These are phyloP conservation scores for Curvularia sp. DNA, from an alignment of 2,329 filamentous ascomycete genomes.

Conservation along the genomic window DNA sequence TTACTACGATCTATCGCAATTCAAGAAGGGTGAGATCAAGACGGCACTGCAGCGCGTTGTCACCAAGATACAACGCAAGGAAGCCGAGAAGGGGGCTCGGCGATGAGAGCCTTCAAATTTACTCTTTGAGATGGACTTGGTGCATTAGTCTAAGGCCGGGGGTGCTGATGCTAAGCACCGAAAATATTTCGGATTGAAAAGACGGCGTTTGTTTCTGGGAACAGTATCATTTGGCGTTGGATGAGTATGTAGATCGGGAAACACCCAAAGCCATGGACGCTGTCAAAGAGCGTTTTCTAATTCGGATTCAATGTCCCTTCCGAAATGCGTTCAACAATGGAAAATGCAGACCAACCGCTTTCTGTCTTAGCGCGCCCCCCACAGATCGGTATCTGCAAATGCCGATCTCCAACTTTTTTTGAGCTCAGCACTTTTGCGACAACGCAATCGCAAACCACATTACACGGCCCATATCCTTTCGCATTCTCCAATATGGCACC, in stretches of 20 bases:
- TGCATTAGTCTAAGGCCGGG: not conserved
- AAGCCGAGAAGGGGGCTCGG: slow-evolving; percentile 42
- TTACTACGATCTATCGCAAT: slow-evolving; percentile 87
- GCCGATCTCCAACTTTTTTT: slow-evolving; percentile 45
- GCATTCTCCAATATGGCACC: slow-evolving; percentile 36
- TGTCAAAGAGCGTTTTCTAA: not conserved
- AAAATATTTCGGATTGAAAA: not conserved
- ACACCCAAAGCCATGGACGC: not conserved
- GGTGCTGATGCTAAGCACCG: not conserved
- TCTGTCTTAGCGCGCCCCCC: slow-evolving; percentile 20
- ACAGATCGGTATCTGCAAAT: slow-evolving; percentile 16
- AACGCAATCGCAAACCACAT: slow-evolving; percentile 27
- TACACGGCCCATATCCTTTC: not conserved
- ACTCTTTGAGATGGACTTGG: not conserved
- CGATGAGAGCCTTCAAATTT: slow-evolving; percentile 1
- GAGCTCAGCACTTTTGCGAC: slow-evolving; percentile 20
- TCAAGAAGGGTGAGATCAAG: slow-evolving; percentile 86
- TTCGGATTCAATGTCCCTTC: not conserved
- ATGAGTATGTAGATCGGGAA: not conserved
- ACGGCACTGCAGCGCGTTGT: slow-evolving; percentile 64
- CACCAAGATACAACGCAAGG: slow-evolving; percentile 63
- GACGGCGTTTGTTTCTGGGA: not conserved
- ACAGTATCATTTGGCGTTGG: not conserved
- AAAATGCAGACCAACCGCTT: slow-evolving; percentile 9
- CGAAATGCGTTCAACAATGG: not conserved